These are phyloP conservation scores for Piper betle DNA, from an alignment of 164 flowering plant species.

Conservation along the genomic window DNA sequence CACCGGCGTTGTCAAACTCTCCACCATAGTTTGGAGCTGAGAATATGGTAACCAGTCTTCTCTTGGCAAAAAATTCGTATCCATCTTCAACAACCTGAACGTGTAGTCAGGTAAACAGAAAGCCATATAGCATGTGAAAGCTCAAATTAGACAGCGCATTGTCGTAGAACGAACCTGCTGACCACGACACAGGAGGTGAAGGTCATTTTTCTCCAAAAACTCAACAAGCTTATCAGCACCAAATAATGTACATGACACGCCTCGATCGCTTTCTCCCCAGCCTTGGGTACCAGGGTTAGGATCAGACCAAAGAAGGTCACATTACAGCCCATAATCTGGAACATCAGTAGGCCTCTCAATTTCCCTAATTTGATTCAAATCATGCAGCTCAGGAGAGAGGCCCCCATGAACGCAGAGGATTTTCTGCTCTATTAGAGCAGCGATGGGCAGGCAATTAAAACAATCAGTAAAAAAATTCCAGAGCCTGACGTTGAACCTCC, in stretches of 20 bases:
- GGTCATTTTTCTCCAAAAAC: conserved; percentile 32
- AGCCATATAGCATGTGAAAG: not conserved
- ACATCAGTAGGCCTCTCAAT: conserved; percentile 35
- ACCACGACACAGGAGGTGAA: conserved; percentile 42
- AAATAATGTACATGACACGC: conserved; percentile 39
- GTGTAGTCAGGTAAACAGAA: not conserved
- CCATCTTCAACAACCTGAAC: conserved; percentile 53
- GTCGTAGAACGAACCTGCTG: conserved; percentile 37
- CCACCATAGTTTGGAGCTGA: conserved; percentile 52
- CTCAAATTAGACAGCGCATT: not conserved
- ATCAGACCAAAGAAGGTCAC: conserved; percentile 51
- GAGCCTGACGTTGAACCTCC: conserved; percentile 42
- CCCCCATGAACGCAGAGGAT: conserved; percentile 53
- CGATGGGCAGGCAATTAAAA: conserved; percentile 43
- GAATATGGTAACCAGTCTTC: conserved; percentile 40
- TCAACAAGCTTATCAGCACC: conserved; percentile 33
- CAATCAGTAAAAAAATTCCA: conserved; percentile 54
- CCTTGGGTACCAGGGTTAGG: conserved; percentile 28
- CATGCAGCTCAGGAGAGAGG: conserved; percentile 34
- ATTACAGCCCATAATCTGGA: conserved; percentile 37
- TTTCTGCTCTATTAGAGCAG: conserved; percentile 36
- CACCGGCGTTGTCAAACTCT: conserved; percentile 46
- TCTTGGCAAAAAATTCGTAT: conserved; percentile 39
- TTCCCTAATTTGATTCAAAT: conserved; percentile 25
- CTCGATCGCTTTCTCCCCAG: conserved; percentile 41